Base-by-base conservation (phyloP, 2,329 filamentous ascomycete species). In the Aphanoascus verrucosus region DNA sequence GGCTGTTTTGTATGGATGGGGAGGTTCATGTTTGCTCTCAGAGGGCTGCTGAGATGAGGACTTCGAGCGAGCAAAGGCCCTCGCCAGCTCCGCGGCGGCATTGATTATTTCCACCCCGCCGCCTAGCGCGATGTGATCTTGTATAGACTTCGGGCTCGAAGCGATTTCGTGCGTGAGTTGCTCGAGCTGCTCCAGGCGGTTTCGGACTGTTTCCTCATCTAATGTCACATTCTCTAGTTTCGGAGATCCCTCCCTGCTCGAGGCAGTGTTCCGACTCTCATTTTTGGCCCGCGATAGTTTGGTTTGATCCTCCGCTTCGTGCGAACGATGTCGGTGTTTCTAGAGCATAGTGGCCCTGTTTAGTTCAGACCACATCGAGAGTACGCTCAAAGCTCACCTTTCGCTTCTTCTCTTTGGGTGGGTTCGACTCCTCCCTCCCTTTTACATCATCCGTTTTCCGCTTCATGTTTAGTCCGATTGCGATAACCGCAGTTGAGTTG, bases 1-100 rank as follows among this genome's bases (percentile, higher is more conserved):
- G 1, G 88, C 69, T 28, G 23, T 28, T 1, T 49, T 31, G 2
- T n/a, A 43, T 5, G 44, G 14, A 4, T 68, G 37, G 17, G 43
- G 1, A 43, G 17, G 17, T 32, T 41, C 3, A 15, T 44, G n/a
- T 28, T 45, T 37, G 19, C 2, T 14, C 20, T 50, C 40, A n/a
- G 5, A 15, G 31, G 17, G 20, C 34, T 45, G 19, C 7, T 52
- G 6, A 17, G 47, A 35, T 28, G 41, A 23, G 37, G 40, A 11
- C 34, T 38, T 37, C 20, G 45, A 32, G 53, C 46, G 38, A 12
- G 47, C 45, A 46, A 67, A 59, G 40, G 57, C 58, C 37, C 55
- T 58, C 37, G 59, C 51, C 32, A 68, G 55, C 41, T 56, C 52
- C 28, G 54, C 55, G 37, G 61, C 41, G 31, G 62, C 60, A 23